Conservation (phyloP, 1,284 basidiomycete species). For the Trichosporon faecale region DNA sequence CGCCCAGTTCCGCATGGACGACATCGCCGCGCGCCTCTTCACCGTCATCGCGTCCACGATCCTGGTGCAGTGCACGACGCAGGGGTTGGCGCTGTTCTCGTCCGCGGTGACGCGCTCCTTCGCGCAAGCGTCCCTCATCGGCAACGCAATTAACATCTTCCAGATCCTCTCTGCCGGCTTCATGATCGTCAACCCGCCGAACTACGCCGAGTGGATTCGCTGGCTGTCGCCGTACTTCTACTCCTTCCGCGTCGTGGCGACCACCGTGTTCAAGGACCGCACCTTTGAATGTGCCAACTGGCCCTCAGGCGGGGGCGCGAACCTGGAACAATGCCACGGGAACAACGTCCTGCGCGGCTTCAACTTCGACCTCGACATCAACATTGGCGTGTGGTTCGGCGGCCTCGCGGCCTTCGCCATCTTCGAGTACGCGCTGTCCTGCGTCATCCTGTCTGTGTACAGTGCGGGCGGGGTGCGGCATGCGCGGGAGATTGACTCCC, state of each 20-base stretch:
- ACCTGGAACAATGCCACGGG: conserved; percentile 52
- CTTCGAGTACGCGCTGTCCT: conserved; percentile 45
- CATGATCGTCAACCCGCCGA: conserved; percentile 50
- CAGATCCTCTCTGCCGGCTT: conserved; percentile 45
- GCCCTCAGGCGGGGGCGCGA: conserved; percentile 41
- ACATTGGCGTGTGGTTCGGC: conserved; percentile 52
- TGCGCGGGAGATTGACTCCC: conserved; percentile 48
- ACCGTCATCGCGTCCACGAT: conserved; percentile 51
- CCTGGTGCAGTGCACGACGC: conserved; percentile 51
- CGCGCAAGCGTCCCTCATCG: conserved; percentile 47
- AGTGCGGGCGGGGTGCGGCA: conserved; percentile 53
- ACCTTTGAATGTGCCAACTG: conserved; percentile 46
- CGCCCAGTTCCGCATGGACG: conserved; percentile 46
- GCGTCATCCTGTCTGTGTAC: conserved; percentile 46
- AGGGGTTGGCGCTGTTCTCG: conserved; percentile 52
- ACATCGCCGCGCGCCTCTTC: conserved; percentile 52
- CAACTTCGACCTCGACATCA: conserved; percentile 40
- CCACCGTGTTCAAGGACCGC: conserved; percentile 51
- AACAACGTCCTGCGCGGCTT: conserved; percentile 53
- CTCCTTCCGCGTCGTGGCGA: conserved; percentile 48
- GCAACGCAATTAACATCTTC: conserved; percentile 45
- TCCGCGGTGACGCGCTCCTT: conserved; percentile 49
- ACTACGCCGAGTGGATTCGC: conserved; percentile 53
- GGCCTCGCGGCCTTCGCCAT: conserved; percentile 51
- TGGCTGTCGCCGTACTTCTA: conserved; percentile 50